phyloP scores from a whole-genome alignment of 192 early-diverging fungal species.

The Lunasporangiospora selenospora region DNA sequence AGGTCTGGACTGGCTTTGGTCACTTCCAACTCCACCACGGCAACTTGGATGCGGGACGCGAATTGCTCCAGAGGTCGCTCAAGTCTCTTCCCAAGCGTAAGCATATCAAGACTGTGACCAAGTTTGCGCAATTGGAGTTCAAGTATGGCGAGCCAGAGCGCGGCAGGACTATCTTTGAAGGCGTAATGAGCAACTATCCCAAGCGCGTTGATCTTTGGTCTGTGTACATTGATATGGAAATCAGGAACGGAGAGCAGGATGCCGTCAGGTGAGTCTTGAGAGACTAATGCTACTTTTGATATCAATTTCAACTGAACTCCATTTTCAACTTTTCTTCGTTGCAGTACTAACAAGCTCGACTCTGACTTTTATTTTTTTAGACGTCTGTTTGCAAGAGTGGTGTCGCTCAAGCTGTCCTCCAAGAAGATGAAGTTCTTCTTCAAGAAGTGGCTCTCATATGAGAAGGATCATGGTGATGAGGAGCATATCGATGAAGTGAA shows the following conservation, averaged over 20 bases:
- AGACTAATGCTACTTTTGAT: background rate
- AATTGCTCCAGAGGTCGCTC: constrained; percentile 80
- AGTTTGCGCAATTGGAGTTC: constrained; percentile 98
- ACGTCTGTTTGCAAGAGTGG: constrained; percentile 88
- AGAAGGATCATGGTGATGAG: constrained; percentile 84
- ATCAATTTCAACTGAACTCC: background rate
- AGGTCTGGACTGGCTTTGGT: constrained; percentile 91
- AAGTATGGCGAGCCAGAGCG: constrained; percentile 96
- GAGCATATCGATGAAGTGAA: constrained; percentile 90
- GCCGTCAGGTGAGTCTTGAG: constrained; percentile 64
- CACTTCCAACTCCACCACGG: constrained; percentile 78
- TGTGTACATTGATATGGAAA: constrained; percentile 97
- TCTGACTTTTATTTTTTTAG: constrained; percentile 26
- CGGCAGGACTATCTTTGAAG: constrained; percentile 98
- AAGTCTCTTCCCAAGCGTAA: constrained; percentile 92
- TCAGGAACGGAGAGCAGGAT: constrained; percentile 72
- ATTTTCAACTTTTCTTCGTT: background rate
- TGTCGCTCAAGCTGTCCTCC: constrained; percentile 88
- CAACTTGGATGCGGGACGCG: constrained; percentile 79
- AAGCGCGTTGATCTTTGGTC: constrained; percentile 97
- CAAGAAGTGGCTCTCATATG: constrained; percentile 97
- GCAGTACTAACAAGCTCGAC: too few species aligned
- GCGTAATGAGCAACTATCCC: constrained; percentile 90
- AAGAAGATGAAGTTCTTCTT: constrained; percentile 99
- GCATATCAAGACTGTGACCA: constrained; percentile 92